Evolutionary conservation across 2,329 filamentous ascomycete genomes (phyloP).

Genomic region (Arthrobotrys musiformis): DNA sequence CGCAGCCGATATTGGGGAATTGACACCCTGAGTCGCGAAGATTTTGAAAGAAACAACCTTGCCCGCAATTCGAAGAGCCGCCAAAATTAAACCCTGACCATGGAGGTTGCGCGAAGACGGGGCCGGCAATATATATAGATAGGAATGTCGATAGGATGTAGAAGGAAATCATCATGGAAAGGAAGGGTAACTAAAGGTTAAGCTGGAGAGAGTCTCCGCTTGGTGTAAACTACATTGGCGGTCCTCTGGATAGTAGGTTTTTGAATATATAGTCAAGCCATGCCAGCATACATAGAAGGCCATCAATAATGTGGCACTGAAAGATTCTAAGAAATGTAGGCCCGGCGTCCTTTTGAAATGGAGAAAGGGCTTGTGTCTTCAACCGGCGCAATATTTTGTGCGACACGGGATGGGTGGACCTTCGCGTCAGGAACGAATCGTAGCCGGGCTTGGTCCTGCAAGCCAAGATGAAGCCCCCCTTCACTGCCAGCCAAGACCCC

Average conservation of each 20-base stretch:
- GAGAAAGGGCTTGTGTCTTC: background rate
- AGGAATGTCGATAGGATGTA: background rate
- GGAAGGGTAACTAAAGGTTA: background rate
- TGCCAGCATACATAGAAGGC: background rate
- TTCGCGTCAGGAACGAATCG: conserved; percentile 15
- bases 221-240: background rate
- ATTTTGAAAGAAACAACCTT: conserved; percentile 22
- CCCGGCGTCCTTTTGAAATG: background rate
- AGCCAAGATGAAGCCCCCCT: conserved; percentile 15
- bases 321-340: background rate
- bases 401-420: conserved; percentile 13
- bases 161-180: background rate
- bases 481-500: background rate
- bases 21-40: conserved; percentile 4
- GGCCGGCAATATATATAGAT: background rate
- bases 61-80: conserved; percentile 5
- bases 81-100: background rate
- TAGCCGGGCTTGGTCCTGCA: conserved; percentile 9
- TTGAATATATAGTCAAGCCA: background rate
- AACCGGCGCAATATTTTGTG: background rate
- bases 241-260: background rate
- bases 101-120: conserved; percentile 13
- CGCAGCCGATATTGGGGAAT: conserved; percentile 2
- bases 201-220: background rate
- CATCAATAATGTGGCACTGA: background rate